phyloP scores from a whole-genome alignment of 2,329 filamentous ascomycete species.

The Xylariomycetidae sp. region DNA sequence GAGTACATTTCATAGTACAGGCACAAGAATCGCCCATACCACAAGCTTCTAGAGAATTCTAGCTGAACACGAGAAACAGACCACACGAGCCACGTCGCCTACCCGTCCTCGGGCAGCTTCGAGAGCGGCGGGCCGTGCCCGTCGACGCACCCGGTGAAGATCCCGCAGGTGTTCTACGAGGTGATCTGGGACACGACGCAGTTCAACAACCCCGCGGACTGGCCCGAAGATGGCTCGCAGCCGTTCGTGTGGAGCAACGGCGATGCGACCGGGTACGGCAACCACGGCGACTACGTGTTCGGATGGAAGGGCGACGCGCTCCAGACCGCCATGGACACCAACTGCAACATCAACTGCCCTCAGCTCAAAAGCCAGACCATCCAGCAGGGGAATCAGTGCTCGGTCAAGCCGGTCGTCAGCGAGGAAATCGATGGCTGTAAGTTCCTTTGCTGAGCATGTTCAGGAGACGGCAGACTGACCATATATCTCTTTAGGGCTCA shows the following conservation, averaged over 20 bases:
- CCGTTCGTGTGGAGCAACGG: slow-evolving; percentile 28
- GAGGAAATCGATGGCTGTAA: slow-evolving; percentile 30
- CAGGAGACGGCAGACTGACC: too few relatives aligned
- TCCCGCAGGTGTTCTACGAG: slow-evolving; percentile 35
- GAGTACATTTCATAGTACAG: too few relatives aligned
- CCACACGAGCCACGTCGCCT: slow-evolving; percentile 44
- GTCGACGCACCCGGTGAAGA: slow-evolving; percentile 29
- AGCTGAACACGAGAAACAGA: too few relatives aligned
- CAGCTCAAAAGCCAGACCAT: slow-evolving; percentile 26
- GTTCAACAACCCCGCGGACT: slow-evolving; percentile 31
- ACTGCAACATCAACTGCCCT: slow-evolving; percentile 27
- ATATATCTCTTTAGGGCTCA: background rate
- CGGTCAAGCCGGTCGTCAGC: slow-evolving; percentile 19
- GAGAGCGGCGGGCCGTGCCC: slow-evolving; percentile 19
- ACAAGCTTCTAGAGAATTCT: too few relatives aligned
- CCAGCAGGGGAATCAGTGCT: slow-evolving; percentile 28
- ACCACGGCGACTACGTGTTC: slow-evolving; percentile 33
- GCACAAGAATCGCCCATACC: too few relatives aligned
- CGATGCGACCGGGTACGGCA: slow-evolving; percentile 28
- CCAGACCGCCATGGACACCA: slow-evolving; percentile 27
- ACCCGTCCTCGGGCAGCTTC: slow-evolving; percentile 30
- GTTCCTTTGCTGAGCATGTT: slow-evolving; percentile 8
- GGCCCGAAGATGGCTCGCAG: slow-evolving; percentile 31
- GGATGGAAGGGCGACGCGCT: slow-evolving; percentile 34
- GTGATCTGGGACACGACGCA: slow-evolving; percentile 31